Conservation (phyloP, 441 rosid species). For the Pelargonium australe region DNA sequence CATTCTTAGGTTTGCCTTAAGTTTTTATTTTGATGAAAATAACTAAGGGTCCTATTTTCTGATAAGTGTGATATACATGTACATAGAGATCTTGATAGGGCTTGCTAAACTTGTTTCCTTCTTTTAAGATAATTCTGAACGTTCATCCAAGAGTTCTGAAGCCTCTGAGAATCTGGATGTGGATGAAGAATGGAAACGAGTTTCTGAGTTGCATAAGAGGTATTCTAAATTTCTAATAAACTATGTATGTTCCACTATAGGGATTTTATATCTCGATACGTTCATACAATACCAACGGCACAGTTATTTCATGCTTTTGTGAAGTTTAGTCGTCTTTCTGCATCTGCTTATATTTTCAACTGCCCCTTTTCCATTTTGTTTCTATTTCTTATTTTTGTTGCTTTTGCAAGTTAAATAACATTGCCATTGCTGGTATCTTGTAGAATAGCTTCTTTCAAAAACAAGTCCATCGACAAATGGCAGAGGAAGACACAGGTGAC, state of each 20-base stretch:
- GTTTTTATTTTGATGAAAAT: no score
- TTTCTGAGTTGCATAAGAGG: slow-evolving; percentile 64
- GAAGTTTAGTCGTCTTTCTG: no score
- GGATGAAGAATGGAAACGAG: slow-evolving; percentile 60
- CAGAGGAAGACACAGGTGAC: slow-evolving; percentile 86
- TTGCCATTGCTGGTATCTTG: slow-evolving; percentile 26
- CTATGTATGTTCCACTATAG: no score
- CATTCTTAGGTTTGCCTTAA: no score
- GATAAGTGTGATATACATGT: not conserved
- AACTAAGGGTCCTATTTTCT: not conserved
- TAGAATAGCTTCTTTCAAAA: slow-evolving; percentile 69
- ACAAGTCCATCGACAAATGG: slow-evolving; percentile 90
- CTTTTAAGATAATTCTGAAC: slow-evolving; percentile 30
- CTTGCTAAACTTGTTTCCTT: slow-evolving; percentile 2
- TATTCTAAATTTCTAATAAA: slow-evolving; percentile 17
- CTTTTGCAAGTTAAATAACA: slow-evolving; percentile 8
- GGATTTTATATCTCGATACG: no score
- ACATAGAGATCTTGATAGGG: not conserved
- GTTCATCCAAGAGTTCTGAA: slow-evolving; percentile 26
- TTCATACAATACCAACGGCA: no score
- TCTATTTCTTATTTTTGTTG: no score
- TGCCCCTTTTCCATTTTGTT: not conserved
- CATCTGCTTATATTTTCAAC: no score
- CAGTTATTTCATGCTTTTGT: no score
- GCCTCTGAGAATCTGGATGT: slow-evolving; percentile 31